phyloP scores from a whole-genome alignment of 306 rosid genomes.

The peach (Prunus persica) region Prunus_persica_NCBIv2 NC_034012.1:25042001-25042500 shows the following conservation, averaged over 20 bases:
- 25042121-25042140: background rate
- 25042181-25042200: background rate
- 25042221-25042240: rapidly evolving
- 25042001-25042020: background rate
- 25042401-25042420: too few relatives aligned
- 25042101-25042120: background rate
- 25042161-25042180: background rate
- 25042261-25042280: too few relatives aligned
- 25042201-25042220: background rate
- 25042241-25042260: background rate
- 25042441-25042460: too few relatives aligned
- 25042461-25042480: too few relatives aligned
- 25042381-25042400: too few relatives aligned
- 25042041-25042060: background rate
- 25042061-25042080: background rate
- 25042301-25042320: too few relatives aligned
- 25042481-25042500: too few relatives aligned
- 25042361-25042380: too few relatives aligned
- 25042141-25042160: background rate
- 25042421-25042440: too few relatives aligned
- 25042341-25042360: too few relatives aligned
- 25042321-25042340: too few relatives aligned
- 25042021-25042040: background rate
- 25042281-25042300: too few relatives aligned
- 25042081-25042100: background rate